A percentile compares a stretch with the other conserved stretches of the same genome.
Evolutionary conservation across 176 grass and related monocot genomes (phyloP).

Genomic region (Ensete glaucum): DNA sequence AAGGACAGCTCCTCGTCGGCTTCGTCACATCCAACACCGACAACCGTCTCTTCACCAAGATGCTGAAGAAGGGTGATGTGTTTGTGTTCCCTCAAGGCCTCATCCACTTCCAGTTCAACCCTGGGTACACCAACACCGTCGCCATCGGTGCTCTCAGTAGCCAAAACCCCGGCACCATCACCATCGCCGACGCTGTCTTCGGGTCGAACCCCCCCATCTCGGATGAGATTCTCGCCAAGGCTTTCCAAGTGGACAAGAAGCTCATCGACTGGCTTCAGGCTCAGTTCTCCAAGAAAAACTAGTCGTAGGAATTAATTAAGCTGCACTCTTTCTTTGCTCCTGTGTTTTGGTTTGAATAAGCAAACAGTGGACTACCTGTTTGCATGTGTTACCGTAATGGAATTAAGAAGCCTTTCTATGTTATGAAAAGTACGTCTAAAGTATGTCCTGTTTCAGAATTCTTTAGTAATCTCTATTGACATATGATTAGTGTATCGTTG

Average conservation of each 20-base stretch:
- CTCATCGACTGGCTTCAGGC: neutral
- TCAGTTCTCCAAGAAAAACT: neutral
- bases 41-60: neutral
- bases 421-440: too few relatives aligned
- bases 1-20: neutral
- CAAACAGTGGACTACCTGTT: too few relatives aligned
- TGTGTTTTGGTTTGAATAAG: too few relatives aligned
- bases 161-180: neutral
- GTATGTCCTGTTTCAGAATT: too few relatives aligned
- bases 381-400: too few relatives aligned
- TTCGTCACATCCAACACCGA: neutral
- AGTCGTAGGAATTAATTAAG: too few relatives aligned
- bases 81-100: neutral
- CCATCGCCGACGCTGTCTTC: neutral
- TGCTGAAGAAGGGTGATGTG: neutral
- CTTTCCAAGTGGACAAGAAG: neutral
- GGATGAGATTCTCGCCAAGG: neutral
- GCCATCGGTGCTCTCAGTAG: neutral
- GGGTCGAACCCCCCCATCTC: neutral
- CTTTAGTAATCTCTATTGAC: too few relatives aligned
- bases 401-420: too few relatives aligned
- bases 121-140: neutral
- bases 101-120: neutral
- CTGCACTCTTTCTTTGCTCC: too few relatives aligned
- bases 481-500: too few relatives aligned